phyloP scores from a whole-genome alignment of 2,329 filamentous ascomycete species.

The Alternaria gansuensis region DNA sequence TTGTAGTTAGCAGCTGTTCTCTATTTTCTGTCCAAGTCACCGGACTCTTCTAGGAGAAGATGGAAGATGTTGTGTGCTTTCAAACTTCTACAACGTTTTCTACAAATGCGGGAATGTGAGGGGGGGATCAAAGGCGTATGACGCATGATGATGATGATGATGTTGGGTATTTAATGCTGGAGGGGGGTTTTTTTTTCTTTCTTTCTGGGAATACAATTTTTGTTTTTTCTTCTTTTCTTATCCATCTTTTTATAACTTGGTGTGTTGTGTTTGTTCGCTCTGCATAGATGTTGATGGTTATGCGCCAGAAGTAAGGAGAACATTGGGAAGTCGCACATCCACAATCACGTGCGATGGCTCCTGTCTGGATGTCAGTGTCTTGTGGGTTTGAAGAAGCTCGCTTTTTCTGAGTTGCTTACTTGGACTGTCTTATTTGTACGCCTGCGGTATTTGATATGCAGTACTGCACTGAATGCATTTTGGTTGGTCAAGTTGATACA shows the following conservation, averaged over 20 bases:
- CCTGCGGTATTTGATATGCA: too few species aligned
- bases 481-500: too few species aligned
- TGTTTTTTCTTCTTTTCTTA: slow-evolving; percentile 7
- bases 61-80: slow-evolving; percentile 2
- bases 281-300: neutral
- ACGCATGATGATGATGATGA: slow-evolving; percentile 13
- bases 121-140: slow-evolving; percentile 1
- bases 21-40: slow-evolving; percentile 14
- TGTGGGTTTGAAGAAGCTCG: too few species aligned
- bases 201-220: slow-evolving; percentile 8
- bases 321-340: neutral
- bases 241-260: neutral
- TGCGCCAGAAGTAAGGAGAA: neutral
- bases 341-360: too few species aligned
- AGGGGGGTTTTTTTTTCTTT: neutral
- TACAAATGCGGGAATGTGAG: slow-evolving; percentile 4
- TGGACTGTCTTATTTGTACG: too few species aligned
- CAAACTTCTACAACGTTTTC: neutral
- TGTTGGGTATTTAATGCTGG: slow-evolving; percentile 23
- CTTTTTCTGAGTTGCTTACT: too few species aligned
- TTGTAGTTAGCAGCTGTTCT: slow-evolving; percentile 6
- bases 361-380: too few species aligned
- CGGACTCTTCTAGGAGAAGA: slow-evolving; percentile 10
- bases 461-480: too few species aligned
- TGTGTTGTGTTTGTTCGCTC: neutral